phyloP scores from a whole-genome alignment of 495 filamentous ascomycete species.

The Neurospora sublineolata region DNA sequence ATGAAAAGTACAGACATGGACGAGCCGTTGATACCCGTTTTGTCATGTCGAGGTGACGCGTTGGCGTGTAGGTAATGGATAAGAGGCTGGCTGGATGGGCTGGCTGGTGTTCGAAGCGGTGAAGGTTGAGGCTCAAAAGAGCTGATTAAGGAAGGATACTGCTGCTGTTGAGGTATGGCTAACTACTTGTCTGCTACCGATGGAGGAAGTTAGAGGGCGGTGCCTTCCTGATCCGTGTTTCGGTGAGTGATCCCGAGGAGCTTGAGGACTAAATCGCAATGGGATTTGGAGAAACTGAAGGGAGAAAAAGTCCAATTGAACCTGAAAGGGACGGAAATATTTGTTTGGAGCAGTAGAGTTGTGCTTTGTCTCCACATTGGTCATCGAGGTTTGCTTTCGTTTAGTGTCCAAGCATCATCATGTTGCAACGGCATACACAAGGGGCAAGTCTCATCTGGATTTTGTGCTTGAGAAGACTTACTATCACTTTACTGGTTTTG shows the following conservation, averaged over 20 bases:
- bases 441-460: too few species aligned
- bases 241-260: background rate
- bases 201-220: background rate
- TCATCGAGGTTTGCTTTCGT: background rate
- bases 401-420: background rate
- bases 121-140: background rate
- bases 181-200: background rate
- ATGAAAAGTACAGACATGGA: background rate
- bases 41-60: background rate
- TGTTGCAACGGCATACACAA: too few species aligned
- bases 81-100: background rate
- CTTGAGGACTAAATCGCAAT: background rate
- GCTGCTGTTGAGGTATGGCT: background rate
- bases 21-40: background rate
- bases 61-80: background rate
- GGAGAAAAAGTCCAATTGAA: background rate
- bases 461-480: too few species aligned
- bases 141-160: background rate
- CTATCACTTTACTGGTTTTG: too few species aligned
- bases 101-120: background rate
- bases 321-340: background rate
- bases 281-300: background rate
- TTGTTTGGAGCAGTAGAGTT: background rate
- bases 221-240: background rate
- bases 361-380: background rate